Evolutionary conservation across 2,329 filamentous ascomycete species (phyloP), one percentile per base, ranked within the genome.

Genomic region (Paecilomyces sp.): DNA sequence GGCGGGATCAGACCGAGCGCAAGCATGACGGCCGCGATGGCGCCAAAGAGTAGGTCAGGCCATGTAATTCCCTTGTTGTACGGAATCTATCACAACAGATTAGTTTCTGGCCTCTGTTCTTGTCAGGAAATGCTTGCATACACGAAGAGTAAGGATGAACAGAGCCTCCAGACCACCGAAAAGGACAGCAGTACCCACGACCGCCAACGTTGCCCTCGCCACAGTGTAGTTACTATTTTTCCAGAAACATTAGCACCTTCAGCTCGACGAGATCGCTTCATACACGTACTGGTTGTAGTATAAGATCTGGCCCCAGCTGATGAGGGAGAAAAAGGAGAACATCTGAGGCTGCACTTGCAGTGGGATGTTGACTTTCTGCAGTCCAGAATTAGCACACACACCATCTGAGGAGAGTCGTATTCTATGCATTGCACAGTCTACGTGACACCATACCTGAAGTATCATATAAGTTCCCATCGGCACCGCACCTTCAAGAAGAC

Each of bases 1-100:
- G 85, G 84, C 1, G 84, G 83, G 3, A 88, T 65, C 11, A 88
- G 72, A 0, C 86, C 86, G 1, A 74, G 68, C 2, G 79, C 80
- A 6, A 88, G 77, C 6, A 88, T 75, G 9, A 87, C 73, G 2
- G 83, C 79, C 1, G 85, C 84, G 30, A 84, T 68, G 25, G 86
- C 77, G 5, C 85, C 86, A 53, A 88, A 77, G 2, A 84, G 72
- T 30, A 82, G 72, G 58, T 84, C 77, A 0, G 85, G 83, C 68
- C 79, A 82, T 34, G 78, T 75, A 18, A 83, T 76, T 0, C 85
- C 85, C 15, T 73, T 73, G 5, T 75, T 70, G 62, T 87, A 86
- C 0, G 84, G 76, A 1, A 82, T 82, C 80, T 84, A 31, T 30
- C 61, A 4, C 64, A 18, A 11, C 56, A 11, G 2, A 8, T 61